Evolutionary conservation across 2,329 filamentous ascomycete species (phyloP).

Genomic region (Cladosporium sp.): DNA sequence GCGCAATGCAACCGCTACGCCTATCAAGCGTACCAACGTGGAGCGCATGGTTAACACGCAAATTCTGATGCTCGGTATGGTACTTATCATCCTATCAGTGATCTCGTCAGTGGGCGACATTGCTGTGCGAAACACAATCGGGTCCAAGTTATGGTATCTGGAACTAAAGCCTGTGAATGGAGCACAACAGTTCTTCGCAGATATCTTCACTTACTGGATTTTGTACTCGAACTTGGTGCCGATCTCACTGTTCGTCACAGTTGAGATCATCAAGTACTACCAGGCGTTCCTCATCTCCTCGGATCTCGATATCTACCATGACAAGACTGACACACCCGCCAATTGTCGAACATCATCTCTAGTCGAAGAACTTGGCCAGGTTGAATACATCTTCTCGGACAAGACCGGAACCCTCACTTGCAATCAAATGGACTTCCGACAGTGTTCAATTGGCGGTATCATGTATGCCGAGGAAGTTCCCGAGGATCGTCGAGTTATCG

Average conservation of each 20-base stretch:
- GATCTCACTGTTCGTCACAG: conserved; percentile 94
- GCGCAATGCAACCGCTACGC: conserved; percentile 94
- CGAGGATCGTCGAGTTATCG: conserved; percentile 76
- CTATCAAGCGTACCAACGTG: conserved; percentile 95
- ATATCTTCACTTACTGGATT: conserved; percentile 98
- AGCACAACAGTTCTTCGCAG: conserved; percentile 81
- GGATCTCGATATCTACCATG: conserved; percentile 96
- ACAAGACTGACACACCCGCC: conserved; percentile 89
- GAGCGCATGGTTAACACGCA: conserved; percentile 91
- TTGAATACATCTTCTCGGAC: conserved; percentile 97
- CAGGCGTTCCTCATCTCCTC: conserved; percentile 97
- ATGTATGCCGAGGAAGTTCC: conserved; percentile 91
- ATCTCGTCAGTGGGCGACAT: conserved; percentile 90
- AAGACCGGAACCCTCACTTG: conserved; percentile 97
- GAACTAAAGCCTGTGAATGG: conserved; percentile 60
- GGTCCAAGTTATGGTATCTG: conserved; percentile 67
- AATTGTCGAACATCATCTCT: conserved; percentile 94
- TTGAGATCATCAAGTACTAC: conserved; percentile 97
- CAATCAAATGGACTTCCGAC: conserved; percentile 98
- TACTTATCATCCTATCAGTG: conserved; percentile 78
- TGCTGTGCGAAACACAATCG: conserved; percentile 64
- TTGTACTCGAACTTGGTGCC: conserved; percentile 94
- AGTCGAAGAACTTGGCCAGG: conserved; percentile 95
- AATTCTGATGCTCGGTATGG: conserved; percentile 81
- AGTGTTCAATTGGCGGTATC: conserved; percentile 86